Conservation (phyloP, 1,139 yeast species). For the Lodderomyces orthopsilosis region DNA sequence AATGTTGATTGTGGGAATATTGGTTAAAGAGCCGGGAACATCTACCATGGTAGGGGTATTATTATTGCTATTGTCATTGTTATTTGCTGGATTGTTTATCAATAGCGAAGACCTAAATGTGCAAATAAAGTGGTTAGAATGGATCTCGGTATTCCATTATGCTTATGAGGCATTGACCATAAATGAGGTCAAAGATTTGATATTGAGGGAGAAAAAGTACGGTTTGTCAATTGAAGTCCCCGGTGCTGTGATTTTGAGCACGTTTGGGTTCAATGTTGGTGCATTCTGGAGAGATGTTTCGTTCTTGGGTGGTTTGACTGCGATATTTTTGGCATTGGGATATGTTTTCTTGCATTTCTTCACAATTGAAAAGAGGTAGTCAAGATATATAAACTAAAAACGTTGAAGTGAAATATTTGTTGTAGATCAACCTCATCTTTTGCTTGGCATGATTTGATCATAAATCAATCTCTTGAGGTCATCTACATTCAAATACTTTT, state of each 20-base stretch:
- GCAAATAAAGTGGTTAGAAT: conserved; percentile 76
- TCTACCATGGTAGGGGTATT: conserved; percentile 88
- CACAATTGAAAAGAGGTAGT: conserved; percentile 70
- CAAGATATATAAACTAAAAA: neutral
- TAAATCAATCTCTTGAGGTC: conserved; percentile 72
- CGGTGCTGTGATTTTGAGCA: conserved; percentile 92
- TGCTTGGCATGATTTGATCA: conserved; percentile 48
- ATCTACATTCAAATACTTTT: conserved; percentile 64
- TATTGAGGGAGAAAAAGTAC: conserved; percentile 81
- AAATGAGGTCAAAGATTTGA: conserved; percentile 88
- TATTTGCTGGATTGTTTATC: conserved; percentile 91
- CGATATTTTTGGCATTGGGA: conserved; percentile 60
- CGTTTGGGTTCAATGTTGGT: conserved; percentile 87
- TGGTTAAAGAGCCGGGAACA: conserved; percentile 87
- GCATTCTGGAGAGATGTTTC: conserved; percentile 68
- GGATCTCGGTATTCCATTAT: conserved; percentile 87
- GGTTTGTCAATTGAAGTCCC: conserved; percentile 97
- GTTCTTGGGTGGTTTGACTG: conserved; percentile 48
- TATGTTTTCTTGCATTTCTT: conserved; percentile 69
- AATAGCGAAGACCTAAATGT: conserved; percentile 74
- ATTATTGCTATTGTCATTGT: conserved; percentile 73
- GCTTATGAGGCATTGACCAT: conserved; percentile 91
- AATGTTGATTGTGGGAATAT: conserved; percentile 80
- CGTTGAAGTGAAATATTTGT: neutral
- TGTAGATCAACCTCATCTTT: neutral